These are phyloP conservation scores for Castanospermum australe DNA, from an alignment of 306 rosid species.

Conservation along the genomic window DNA sequence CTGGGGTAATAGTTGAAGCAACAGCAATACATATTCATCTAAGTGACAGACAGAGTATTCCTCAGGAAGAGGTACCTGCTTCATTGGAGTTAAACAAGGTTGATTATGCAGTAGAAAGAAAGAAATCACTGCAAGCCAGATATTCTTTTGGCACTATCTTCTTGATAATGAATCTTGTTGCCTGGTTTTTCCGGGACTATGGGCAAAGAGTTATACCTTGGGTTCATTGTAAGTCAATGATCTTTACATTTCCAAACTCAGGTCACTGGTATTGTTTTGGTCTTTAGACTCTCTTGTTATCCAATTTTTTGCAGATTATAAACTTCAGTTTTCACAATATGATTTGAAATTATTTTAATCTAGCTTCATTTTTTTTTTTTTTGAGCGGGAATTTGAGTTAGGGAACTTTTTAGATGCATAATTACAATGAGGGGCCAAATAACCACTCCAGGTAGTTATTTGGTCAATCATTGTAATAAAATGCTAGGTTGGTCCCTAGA, in stretches of 20 bases:
- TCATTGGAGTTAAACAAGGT: constrained; percentile 32
- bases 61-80: constrained; percentile 30
- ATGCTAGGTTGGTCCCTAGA: too few relatives aligned
- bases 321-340: not conserved
- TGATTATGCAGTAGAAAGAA: constrained; percentile 50
- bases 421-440: too few relatives aligned
- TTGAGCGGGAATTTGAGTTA: not conserved
- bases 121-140: constrained; percentile 57
- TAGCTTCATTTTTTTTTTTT: not conserved
- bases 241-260: not conserved
- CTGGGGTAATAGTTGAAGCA: constrained; percentile 36
- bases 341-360: not conserved
- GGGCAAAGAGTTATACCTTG: constrained; percentile 61
- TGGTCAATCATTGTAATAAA: too few relatives aligned
- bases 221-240: constrained; percentile 51
- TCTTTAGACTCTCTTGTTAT: not conserved
- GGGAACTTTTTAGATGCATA: too few relatives aligned
- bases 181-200: constrained; percentile 93
- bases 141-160: constrained; percentile 63
- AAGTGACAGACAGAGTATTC: constrained; percentile 25
- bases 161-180: constrained; percentile 63
- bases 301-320: not conserved
- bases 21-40: not conserved
- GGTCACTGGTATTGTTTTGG: not conserved
- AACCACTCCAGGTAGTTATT: too few relatives aligned